Evolutionary conservation across 2,329 filamentous ascomycete genomes (phyloP), one percentile per base, ranked within the genome.

Genomic region (Venturia carpophila): DNA sequence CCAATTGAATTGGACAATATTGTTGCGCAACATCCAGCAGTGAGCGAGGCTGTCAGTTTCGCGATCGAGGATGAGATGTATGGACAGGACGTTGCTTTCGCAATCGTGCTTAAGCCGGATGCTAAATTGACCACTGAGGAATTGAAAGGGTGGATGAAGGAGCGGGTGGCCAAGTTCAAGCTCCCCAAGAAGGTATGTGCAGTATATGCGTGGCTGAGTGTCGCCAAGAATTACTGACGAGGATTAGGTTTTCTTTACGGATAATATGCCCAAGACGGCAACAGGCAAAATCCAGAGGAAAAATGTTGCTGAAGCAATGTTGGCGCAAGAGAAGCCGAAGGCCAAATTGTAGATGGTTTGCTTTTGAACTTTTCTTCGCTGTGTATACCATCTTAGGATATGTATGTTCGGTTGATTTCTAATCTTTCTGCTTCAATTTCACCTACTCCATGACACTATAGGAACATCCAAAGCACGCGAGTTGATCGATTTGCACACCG

Each of bases 201-300:
- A 37, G 65, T 19, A 15, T 17, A 34, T 58, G 21, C 43, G 63
- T 64, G 21, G 19, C 15, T 27, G 43, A 9, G 24, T 19, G 34
- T 41, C 10, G 39, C 0, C 3, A 4, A 5, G 47, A 27, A 15
- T 21, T 2, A 39, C 42, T 63, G 17, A 63, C 43, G 7, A n/a
- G 56, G 55, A 70, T 71, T n/a, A 89, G 87, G 80, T 92, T 43
- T 94, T 89, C 79, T 92, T 94, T 71, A 90, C 90, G 43, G 83
- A 91, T 66, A 79, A 87, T 69, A 95, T 95, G 86, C 91, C 91
- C 68, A 95, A 95, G 82, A 93, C 91, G 4, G 90, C 91, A n/a
- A 95, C 91, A 6, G 91, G 91, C 65, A 95, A 95, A 81, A 89
- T 95, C 66, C 91, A 95, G 77, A 81, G 91, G 67, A 84, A 90